Conservation (phyloP, 352 stramenopile genomes). For the Thalassiosira hispida region DNA sequence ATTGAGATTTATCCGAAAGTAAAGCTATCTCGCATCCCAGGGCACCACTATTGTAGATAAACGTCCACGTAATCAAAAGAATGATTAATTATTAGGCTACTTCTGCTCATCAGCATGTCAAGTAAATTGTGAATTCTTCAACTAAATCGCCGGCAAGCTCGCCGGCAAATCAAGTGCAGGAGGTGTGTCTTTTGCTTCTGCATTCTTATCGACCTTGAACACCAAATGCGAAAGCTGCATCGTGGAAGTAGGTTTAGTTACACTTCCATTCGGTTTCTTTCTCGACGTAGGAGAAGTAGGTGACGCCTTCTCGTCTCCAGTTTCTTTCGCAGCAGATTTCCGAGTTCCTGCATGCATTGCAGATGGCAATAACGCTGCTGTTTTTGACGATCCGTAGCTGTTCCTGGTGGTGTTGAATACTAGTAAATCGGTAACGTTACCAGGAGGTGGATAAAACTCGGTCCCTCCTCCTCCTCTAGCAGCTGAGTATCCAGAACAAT, state of each 20-base stretch:
- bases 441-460: conserved; percentile 44
- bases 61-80: too few species aligned
- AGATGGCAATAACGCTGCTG: not conserved
- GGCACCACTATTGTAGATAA: too few species aligned
- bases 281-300: not conserved
- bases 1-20: too few species aligned
- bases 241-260: not conserved
- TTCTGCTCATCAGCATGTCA: too few species aligned
- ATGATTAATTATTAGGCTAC: too few species aligned
- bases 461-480: conserved; percentile 38
- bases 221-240: conserved; percentile 9
- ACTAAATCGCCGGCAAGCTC: too few species aligned
- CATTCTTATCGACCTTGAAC: not conserved
- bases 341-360: not conserved
- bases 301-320: not conserved
- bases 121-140: too few species aligned
- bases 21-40: too few species aligned
- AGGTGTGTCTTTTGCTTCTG: not conserved
- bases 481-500: conserved; percentile 43
- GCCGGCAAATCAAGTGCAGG: conserved; percentile 2
- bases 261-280: not conserved
- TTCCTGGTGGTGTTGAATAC: conserved; percentile 55
- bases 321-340: not conserved
- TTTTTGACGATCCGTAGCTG: conserved; percentile 43
- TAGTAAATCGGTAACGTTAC: conserved; percentile 30